A percentile compares a stretch with the other conserved stretches of the same genome.
These are phyloP conservation scores for Geotrichum ghanense DNA, from an alignment of 805 yeast species.

Conservation along the genomic window DNA sequence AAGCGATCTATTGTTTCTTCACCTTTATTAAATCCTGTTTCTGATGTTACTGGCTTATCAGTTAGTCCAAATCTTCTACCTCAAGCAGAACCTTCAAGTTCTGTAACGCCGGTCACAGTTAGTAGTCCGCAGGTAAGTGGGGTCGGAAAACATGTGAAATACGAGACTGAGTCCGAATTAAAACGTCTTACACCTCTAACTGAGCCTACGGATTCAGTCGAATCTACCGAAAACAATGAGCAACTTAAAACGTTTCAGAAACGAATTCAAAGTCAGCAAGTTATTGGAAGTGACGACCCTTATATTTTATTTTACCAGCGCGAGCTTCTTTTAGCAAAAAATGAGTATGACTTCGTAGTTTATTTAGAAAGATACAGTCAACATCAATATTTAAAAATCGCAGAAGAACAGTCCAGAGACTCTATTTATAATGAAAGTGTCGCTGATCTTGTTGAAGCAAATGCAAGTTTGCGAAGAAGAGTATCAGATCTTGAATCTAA, in stretches of 20 bases:
- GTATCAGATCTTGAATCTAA: slow-evolving; percentile 20
- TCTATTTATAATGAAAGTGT: slow-evolving; percentile 21
- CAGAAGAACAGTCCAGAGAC: slow-evolving; percentile 21
- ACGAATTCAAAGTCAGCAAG: slow-evolving; percentile 6
- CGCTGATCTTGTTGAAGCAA: slow-evolving; percentile 23
- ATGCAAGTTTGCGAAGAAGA: slow-evolving; percentile 19
- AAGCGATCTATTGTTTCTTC: background rate
- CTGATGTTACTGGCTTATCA: background rate
- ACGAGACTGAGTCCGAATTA: background rate
- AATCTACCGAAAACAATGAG: background rate
- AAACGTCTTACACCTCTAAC: background rate
- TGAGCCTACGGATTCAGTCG: background rate
- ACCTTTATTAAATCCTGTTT: background rate
- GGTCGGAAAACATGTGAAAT: background rate
- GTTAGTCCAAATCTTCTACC: background rate
- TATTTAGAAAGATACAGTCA: slow-evolving; percentile 40
- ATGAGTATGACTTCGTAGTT: slow-evolving; percentile 50
- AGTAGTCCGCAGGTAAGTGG: slow-evolving; percentile 1
- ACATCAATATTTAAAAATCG: slow-evolving; percentile 26
- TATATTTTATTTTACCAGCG: slow-evolving; percentile 40
- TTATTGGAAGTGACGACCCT: slow-evolving; percentile 10
- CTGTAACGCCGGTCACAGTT: background rate
- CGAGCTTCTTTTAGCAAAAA: slow-evolving; percentile 43
- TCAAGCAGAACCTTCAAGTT: background rate
- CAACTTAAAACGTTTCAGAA: too few relatives aligned